phyloP scores from a whole-genome alignment of 2,329 filamentous ascomycete genomes.

The Zopfia rhizophila region DNA sequence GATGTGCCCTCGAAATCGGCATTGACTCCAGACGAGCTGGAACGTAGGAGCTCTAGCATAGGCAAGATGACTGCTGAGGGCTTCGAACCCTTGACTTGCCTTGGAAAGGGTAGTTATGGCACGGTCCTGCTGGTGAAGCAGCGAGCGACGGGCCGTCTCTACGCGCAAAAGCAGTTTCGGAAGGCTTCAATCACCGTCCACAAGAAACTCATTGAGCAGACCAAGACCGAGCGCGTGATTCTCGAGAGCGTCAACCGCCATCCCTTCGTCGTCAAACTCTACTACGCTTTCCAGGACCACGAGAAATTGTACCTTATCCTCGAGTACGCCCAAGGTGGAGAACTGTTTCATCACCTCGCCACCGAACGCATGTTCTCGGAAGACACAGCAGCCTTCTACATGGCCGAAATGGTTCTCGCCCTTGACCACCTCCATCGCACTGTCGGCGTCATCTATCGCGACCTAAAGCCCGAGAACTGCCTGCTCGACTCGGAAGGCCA shows the following conservation, averaged over 20 bases:
- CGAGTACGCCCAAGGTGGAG: constrained; percentile 96
- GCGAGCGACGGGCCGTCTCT: constrained; percentile 84
- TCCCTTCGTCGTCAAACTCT: constrained; percentile 97
- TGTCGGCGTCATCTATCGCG: constrained; percentile 93
- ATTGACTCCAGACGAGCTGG: constrained; percentile 59
- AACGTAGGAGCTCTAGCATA: constrained; percentile 62
- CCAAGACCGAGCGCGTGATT: constrained; percentile 94
- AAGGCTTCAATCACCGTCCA: constrained; percentile 96
- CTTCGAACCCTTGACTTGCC: constrained; percentile 88
- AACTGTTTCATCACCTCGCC: constrained; percentile 93
- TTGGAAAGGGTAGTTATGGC: constrained; percentile 96
- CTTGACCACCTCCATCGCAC: constrained; percentile 92
- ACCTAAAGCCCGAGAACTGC: constrained; percentile 98
- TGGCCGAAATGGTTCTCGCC: constrained; percentile 97
- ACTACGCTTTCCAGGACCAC: constrained; percentile 97
- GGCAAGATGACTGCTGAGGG: constrained; percentile 93
- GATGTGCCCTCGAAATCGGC: constrained; percentile 57
- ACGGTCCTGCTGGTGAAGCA: constrained; percentile 96
- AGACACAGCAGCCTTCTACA: constrained; percentile 91
- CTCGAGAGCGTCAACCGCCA: constrained; percentile 96
- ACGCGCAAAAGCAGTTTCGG: constrained; percentile 98
- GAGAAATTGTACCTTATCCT: constrained; percentile 98
- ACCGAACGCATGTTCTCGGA: constrained; percentile 96
- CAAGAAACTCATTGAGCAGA: constrained; percentile 96
- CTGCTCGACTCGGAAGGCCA: constrained; percentile 92